Evolutionary conservation across 768 basidiomycete species (phyloP), one percentile per base, ranked within the genome.

Genomic region (Phaeotremella fagi): DNA sequence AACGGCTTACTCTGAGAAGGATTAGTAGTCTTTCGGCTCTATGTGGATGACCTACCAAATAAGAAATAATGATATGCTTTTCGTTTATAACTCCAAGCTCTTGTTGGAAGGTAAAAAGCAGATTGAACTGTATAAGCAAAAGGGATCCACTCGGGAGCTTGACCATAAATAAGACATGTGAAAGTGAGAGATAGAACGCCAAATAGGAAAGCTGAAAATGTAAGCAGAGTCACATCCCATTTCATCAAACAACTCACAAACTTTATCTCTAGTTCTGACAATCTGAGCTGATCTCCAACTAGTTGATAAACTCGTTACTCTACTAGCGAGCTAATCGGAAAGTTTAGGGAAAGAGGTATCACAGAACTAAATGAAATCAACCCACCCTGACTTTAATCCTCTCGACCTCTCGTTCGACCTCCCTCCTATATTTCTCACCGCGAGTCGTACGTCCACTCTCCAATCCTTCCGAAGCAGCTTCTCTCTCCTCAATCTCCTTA

Each of bases 51-150:
- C 51, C 27, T 33, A 54, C 88, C 87, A 74, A 89, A 90, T 36
- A 90, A 80, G 78, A 92, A 94, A 75, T 94, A 95, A 73, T 95
- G 91, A 84, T 87, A 98, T 4, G 82, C 80, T 50, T 89, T 87
- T 71, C 86, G 84, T 81, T 95, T 95, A 81, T 97, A 98, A 22
- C 75, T 81, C 75, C 86, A 95, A 4, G 79, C 80, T 33, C 94
- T 87, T 11, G 86, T 76, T 0, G 92, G 90, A 4, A 95, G 81
- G 46, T 94, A 85, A 70, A 85, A 85, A 29, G 83, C 74, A 22
- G 82, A 81, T 70, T 87, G 87, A 0, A 84, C 66, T 0, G 90
- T 90, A 73, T 97, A 97, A 4, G 84, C 81, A 14, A 91, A 79
- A 52, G 94, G 92, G 20, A 94, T 80, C 85, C 88, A 94, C 76